Conservation (phyloP, 441 rosid species). For the Hypseocharis bilobata region DNA sequence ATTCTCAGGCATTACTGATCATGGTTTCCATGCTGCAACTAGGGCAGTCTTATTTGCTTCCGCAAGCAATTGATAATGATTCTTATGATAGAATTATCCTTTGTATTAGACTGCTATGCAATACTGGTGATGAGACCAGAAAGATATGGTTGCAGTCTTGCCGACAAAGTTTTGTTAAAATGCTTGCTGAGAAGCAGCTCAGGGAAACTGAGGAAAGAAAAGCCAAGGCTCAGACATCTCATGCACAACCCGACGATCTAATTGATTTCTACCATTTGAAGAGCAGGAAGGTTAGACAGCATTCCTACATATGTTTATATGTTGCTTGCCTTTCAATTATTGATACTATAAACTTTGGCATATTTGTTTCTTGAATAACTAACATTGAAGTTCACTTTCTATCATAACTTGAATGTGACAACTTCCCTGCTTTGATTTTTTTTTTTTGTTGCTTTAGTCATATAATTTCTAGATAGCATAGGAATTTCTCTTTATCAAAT, state of each 20-base stretch:
- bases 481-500: too few relatives aligned
- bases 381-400: too few relatives aligned
- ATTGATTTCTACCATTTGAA: constrained; percentile 85
- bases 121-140: constrained; percentile 60
- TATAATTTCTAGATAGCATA: too few relatives aligned
- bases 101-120: constrained; percentile 62
- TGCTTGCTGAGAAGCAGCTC: constrained; percentile 83
- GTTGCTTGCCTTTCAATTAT: neutral
- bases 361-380: neutral
- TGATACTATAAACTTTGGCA: neutral
- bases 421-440: too few relatives aligned
- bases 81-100: constrained; percentile 65
- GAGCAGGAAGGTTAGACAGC: constrained; percentile 64
- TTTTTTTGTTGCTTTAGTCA: too few relatives aligned
- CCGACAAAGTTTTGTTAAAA: constrained; percentile 72
- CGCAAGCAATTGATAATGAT: constrained; percentile 76
- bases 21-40: constrained; percentile 73
- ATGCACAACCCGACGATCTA: constrained; percentile 85
- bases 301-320: constrained; percentile 3
- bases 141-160: constrained; percentile 79
- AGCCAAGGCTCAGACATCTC: constrained; percentile 75
- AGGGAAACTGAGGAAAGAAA: constrained; percentile 70
- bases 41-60: constrained; percentile 70
- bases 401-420: too few relatives aligned
- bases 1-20: constrained; percentile 52